Conservation (phyloP, 257 asterid genomes). For the Linderniella brevidens region DNA sequence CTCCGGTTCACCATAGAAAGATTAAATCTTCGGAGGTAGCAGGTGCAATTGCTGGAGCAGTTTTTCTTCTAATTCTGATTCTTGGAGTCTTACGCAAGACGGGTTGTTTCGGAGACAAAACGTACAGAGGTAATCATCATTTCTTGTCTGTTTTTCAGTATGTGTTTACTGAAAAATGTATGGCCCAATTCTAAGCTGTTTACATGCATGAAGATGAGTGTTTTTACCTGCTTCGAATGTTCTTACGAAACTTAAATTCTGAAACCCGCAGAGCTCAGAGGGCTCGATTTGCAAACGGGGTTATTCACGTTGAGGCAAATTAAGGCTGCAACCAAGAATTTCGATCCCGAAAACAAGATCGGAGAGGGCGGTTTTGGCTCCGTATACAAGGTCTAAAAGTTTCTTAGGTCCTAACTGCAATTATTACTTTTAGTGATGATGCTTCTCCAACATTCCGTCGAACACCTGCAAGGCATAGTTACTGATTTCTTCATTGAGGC, state of each 20-base stretch:
- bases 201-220: no score
- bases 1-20: neutral
- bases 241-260: no score
- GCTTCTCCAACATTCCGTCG: no score
- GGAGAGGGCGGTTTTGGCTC: slow-evolving; percentile 71
- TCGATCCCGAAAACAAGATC: slow-evolving; percentile 38
- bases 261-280: slow-evolving; percentile 20
- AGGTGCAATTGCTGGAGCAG: slow-evolving; percentile 1
- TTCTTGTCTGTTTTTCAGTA: no score
- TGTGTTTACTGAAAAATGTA: neutral
- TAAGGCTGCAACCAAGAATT: slow-evolving; percentile 41
- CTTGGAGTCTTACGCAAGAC: neutral
- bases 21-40: neutral
- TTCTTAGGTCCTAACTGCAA: no score
- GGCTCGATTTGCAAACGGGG: slow-evolving; percentile 31
- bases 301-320: slow-evolving; percentile 30
- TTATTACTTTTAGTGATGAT: neutral
- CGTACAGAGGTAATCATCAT: neutral
- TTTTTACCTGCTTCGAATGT: no score
- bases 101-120: neutral
- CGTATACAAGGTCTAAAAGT: slow-evolving; percentile 28
- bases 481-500: no score
- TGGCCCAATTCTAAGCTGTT: neutral
- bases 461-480: no score
- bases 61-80: neutral